Evolutionary conservation across 306 rosid species (phyloP), one percentile per base, ranked within the genome.

Genomic region (Quercus rubra): DNA sequence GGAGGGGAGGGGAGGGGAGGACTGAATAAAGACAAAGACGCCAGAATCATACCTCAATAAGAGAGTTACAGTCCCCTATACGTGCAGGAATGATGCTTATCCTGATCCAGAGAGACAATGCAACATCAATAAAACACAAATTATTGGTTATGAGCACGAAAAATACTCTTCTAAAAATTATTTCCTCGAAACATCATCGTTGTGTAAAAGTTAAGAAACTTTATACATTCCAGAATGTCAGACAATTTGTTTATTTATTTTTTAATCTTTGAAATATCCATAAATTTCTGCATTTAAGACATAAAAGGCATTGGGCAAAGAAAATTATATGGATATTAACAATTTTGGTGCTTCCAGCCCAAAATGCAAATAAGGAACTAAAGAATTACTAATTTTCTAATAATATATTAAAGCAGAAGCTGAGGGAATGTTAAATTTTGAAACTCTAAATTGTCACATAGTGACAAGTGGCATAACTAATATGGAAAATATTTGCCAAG

Each of bases 11-110:
- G 52, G 20, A 4, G 52, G 1, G 52, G 20, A 14, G 20, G 10
- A 19, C 4, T 6, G 6, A 33, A 63, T 5, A 63, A 25, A 14
- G 52, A 18, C 23, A 33, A 77, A 77, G 80, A 74, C 17, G 9
- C 55, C 58, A 46, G 59, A 66, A 71, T 23, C 64, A 38, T 86
- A 94, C 99, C 98, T 92, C 97, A 73, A 86, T 79, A 81, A 95
- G 99, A 79, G 98, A 90, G 80, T 52, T 82, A 43, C 97, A 93
- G 72, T 85, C 85, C 77, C 96, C 98, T 56, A 95, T 62, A 79
- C 46, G 77, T 33, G 88, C 79, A 79, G 83, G 83, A 64, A 92
- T 70, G 78, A 49, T 78, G 78, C 83, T 80, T 83, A 95, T 88
- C 94, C 99, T 95, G 89, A 74, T 77, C 75, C 81, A 78, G 66